Evolutionary conservation across 208 protist species (phyloP).

Genomic region (Hexamita inflata): DNA sequence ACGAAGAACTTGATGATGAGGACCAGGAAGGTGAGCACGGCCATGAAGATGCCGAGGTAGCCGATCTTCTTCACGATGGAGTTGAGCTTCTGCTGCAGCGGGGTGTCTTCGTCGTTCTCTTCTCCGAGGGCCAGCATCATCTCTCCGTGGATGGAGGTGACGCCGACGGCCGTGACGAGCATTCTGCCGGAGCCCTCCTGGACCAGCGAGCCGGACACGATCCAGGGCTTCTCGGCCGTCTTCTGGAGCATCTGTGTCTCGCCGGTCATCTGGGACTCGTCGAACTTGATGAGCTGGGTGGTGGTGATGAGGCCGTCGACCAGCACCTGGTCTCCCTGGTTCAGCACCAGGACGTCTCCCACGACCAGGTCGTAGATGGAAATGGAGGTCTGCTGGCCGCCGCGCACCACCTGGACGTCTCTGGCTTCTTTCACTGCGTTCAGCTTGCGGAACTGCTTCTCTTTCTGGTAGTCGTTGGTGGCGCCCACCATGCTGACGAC

Average conservation of each 20-base stretch:
- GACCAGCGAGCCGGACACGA: slow-evolving; percentile 68
- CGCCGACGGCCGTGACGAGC: slow-evolving; percentile 63
- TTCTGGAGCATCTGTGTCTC: slow-evolving; percentile 72
- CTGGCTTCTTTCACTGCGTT: slow-evolving; percentile 65
- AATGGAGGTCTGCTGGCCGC: slow-evolving; percentile 46
- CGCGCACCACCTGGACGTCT: slow-evolving; percentile 54
- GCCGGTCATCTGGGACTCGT: slow-evolving; percentile 74
- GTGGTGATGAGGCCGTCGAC: slow-evolving; percentile 68
- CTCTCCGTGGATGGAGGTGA: slow-evolving; percentile 60
- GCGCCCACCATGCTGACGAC: slow-evolving; percentile 72
- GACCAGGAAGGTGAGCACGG: slow-evolving; percentile 56
- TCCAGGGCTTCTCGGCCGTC: slow-evolving; percentile 48
- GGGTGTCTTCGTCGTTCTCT: slow-evolving; percentile 61
- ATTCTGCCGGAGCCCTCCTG: slow-evolving; percentile 34
- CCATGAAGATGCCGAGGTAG: slow-evolving; percentile 58
- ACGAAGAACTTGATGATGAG: slow-evolving; percentile 35
- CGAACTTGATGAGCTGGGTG: slow-evolving; percentile 56
- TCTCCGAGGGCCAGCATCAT: slow-evolving; percentile 43
- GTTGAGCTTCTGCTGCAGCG: slow-evolving; percentile 67
- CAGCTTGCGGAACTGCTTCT: slow-evolving; percentile 72
- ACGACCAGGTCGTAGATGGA: slow-evolving; percentile 55
- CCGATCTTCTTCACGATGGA: slow-evolving; percentile 61
- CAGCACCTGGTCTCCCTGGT: slow-evolving; percentile 63
- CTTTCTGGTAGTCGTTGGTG: slow-evolving; percentile 76
- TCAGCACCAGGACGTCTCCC: slow-evolving; percentile 64